Conservation (phyloP, 2,329 filamentous ascomycete genomes). For the Alternaria sp. region DNA sequence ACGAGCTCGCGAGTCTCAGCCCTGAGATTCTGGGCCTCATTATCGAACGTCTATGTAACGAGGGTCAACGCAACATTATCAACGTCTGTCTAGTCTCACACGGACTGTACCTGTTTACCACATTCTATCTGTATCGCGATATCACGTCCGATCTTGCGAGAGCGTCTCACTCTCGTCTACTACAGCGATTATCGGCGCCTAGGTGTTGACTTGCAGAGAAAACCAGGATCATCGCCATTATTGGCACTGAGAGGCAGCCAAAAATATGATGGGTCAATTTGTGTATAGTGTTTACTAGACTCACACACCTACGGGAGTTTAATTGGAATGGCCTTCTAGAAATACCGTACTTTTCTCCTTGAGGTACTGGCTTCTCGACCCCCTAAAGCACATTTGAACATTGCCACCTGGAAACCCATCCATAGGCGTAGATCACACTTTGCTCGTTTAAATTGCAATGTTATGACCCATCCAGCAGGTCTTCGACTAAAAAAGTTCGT, state of each 20-base stretch:
- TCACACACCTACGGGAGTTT: slow-evolving; percentile 1
- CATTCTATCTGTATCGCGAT: slow-evolving; percentile 10
- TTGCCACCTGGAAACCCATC: slow-evolving; percentile 1
- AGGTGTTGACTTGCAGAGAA: slow-evolving; percentile 7
- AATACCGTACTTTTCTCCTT: slow-evolving; percentile 6
- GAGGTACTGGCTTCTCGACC: slow-evolving; percentile 3
- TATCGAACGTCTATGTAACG: slow-evolving; percentile 3
- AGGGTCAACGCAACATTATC: not conserved
- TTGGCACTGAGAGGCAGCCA: not conserved
- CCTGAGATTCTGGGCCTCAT: slow-evolving; percentile 6
- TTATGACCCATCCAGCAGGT: not conserved
- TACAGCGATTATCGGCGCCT: slow-evolving; percentile 2
- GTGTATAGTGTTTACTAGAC: not conserved
- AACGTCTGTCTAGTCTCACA: slow-evolving; percentile 11
- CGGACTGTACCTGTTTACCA: slow-evolving; percentile 6
- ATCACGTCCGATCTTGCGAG: not conserved
- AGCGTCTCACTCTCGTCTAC: not conserved
- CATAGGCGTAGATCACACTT: not conserved
- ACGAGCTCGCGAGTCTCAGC: not conserved
- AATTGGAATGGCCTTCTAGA: slow-evolving; percentile 5
- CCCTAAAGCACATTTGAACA: slow-evolving; percentile 2
- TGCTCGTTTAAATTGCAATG: not conserved
- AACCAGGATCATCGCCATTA: not conserved
- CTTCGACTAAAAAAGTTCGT: not conserved
- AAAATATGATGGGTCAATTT: not conserved